A percentile compares a stretch with the other conserved stretches of the same genome.
Evolutionary conservation across 2,329 filamentous ascomycete genomes (phyloP).

Genomic region (Ceratocystiopsis sp.): DNA sequence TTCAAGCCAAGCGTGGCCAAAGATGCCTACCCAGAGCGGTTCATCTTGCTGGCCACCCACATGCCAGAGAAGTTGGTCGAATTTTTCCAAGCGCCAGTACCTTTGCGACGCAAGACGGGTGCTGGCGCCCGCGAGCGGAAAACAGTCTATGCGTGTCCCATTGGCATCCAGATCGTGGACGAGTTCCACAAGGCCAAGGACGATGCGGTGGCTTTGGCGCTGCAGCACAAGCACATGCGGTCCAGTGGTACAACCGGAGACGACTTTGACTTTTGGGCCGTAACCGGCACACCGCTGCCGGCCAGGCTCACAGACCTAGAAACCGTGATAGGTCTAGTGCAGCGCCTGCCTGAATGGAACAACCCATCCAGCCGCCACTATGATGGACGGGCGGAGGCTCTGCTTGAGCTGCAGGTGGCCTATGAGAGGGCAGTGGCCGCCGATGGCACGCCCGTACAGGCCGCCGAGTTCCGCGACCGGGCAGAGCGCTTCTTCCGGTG

Average conservation of each 20-base stretch:
- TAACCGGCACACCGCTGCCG: slow-evolving; percentile 11
- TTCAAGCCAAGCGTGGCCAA: slow-evolving; percentile 8
- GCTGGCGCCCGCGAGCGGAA: slow-evolving; percentile 3
- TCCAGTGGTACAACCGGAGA: neutral
- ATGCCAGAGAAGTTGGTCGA: slow-evolving; percentile 7
- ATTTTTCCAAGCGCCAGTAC: slow-evolving; percentile 10
- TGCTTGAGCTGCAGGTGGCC: slow-evolving; percentile 8
- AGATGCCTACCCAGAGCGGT: slow-evolving; percentile 11
- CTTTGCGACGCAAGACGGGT: slow-evolving; percentile 3
- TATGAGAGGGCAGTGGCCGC: slow-evolving; percentile 8
- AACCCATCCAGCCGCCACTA: slow-evolving; percentile 5
- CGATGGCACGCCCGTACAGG: slow-evolving; percentile 7
- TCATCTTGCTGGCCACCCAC: slow-evolving; percentile 10
- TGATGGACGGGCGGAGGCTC: slow-evolving; percentile 1
- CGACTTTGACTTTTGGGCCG: slow-evolving; percentile 12
- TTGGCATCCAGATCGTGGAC: slow-evolving; percentile 12
- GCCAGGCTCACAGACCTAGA: slow-evolving; percentile 9
- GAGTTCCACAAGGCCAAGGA: slow-evolving; percentile 11
- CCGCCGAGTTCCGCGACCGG: slow-evolving; percentile 4
- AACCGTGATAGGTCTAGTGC: slow-evolving; percentile 5
- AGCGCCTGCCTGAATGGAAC: slow-evolving; percentile 9
- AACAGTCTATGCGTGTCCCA: slow-evolving; percentile 10
- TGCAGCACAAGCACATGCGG: slow-evolving; percentile 8
- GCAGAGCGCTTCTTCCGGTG: slow-evolving; percentile 8
- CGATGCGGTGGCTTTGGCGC: slow-evolving; percentile 5